A percentile compares a stretch with the other conserved stretches of the same genome.
Conservation (phyloP, 163 green algal species). For the Volvox carteri region DNA sequence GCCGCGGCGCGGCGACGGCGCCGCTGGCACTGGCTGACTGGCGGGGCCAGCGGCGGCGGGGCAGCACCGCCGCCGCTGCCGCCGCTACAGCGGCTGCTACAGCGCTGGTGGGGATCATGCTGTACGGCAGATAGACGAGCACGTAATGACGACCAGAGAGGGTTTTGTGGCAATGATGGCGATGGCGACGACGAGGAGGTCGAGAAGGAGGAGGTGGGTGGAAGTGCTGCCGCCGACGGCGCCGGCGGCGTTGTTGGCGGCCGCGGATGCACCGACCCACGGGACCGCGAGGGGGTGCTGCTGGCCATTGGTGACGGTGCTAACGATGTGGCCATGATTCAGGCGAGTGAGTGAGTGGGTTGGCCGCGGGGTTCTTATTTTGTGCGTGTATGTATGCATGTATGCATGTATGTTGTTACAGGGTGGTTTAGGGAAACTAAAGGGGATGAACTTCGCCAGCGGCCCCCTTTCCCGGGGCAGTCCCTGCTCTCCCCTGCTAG, state of each 20-base stretch:
- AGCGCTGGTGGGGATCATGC: not conserved
- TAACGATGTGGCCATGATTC: constrained; percentile 96
- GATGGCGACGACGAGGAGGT: not conserved
- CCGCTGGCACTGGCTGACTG: constrained; percentile 19
- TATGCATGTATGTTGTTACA: too few species aligned
- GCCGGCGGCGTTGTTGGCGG: not conserved
- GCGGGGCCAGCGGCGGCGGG: not conserved
- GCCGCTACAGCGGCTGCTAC: not conserved
- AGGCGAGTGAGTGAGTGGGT: not conserved
- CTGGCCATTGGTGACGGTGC: constrained; percentile 90
- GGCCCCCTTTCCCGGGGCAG: too few species aligned
- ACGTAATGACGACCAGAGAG: not conserved
- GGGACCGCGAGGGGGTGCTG: constrained; percentile 67
- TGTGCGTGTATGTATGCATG: not conserved
- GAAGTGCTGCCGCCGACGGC: not conserved
- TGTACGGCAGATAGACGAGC: not conserved
- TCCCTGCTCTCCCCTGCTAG: too few species aligned
- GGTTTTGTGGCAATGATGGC: not conserved
- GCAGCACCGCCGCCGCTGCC: not conserved
- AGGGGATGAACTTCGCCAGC: too few species aligned
- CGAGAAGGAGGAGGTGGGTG: not conserved
- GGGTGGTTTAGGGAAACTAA: too few species aligned
- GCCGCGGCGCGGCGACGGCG: not conserved
- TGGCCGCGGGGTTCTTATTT: not conserved
- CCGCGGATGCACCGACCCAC: not conserved